Conservation (phyloP, 257 asterid genomes). For the Solanum lycopersicoides region DNA sequence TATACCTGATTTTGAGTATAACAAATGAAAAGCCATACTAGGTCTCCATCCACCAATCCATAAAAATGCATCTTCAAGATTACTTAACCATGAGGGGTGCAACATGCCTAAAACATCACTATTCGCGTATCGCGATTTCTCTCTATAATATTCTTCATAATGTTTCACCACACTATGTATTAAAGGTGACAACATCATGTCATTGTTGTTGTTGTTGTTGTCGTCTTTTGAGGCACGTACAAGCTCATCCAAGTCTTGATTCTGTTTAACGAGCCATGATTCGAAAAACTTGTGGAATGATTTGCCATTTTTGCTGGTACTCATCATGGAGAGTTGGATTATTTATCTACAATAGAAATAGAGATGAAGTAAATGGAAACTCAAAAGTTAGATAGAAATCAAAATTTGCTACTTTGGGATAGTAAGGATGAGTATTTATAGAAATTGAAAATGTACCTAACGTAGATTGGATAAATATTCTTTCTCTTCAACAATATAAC, state of each 20-base stretch:
- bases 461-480: not conserved
- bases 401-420: not conserved
- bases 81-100: slow-evolving; percentile 51
- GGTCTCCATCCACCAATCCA: slow-evolving; percentile 92
- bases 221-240: slow-evolving; percentile 12
- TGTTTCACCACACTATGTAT: slow-evolving; percentile 27
- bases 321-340: not conserved
- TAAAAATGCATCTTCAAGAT: slow-evolving; percentile 53
- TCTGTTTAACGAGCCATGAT: slow-evolving; percentile 37
- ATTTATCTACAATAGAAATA: not conserved
- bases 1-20: slow-evolving; percentile 52
- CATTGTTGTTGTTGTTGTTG: not conserved
- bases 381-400: not conserved
- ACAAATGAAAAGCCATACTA: slow-evolving; percentile 51
- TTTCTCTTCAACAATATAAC: not conserved
- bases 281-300: slow-evolving; percentile 35
- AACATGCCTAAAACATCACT: slow-evolving; percentile 27
- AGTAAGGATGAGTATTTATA: not conserved
- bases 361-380: not conserved
- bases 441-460: not conserved
- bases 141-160: slow-evolving; percentile 49
- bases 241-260: slow-evolving; percentile 32
- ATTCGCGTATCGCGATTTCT: slow-evolving; percentile 25
- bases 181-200: not conserved
- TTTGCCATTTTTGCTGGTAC: not conserved